Percentiles rank a stretch among this genome's conserved stretches.
Conservation (phyloP, 2,329 filamentous ascomycete genomes). For the Myotisia sp. region DNA sequence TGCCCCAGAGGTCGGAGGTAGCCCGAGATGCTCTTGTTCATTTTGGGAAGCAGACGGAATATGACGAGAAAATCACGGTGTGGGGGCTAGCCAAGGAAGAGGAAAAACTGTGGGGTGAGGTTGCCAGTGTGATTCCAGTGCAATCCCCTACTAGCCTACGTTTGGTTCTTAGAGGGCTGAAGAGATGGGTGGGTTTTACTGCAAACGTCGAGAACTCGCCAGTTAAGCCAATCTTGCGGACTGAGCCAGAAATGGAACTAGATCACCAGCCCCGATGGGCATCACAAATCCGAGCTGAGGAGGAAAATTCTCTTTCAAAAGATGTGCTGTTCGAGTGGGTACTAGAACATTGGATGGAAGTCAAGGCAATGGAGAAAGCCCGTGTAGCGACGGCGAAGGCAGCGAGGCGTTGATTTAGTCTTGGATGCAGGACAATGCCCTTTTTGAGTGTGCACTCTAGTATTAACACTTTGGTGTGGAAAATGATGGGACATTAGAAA, state of each 20-base stretch:
- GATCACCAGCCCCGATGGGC: conserved; percentile 4
- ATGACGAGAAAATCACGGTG: conserved; percentile 2
- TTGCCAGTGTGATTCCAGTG: conserved; percentile 1
- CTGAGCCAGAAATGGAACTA: conserved; percentile 2
- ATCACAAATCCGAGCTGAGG: neutral
- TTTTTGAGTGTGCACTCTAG: no score
- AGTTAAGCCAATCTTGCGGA: neutral
- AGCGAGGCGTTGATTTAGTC: neutral
- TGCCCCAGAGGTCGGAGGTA: neutral
- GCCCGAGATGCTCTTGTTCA: neutral
- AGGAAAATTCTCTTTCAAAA: neutral
- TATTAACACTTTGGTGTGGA: no score
- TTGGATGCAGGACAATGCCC: no score
- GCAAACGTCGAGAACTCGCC: neutral
- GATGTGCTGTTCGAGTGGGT: conserved; percentile 1
- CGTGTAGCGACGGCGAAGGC: neutral
- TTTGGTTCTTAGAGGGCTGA: conserved; percentile 4
- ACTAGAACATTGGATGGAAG: conserved; percentile 2
- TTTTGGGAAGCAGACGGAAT: conserved; percentile 4
- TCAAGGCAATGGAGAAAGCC: conserved; percentile 2
- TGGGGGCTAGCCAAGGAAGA: conserved; percentile 2
- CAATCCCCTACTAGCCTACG: neutral
- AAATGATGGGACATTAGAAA: no score
- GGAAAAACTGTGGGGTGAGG: conserved; percentile 3
- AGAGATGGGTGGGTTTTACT: conserved; percentile 5